phyloP scores from a whole-genome alignment of 2,329 filamentous ascomycete genomes.

The Trichoderma arundinaceum region DNA sequence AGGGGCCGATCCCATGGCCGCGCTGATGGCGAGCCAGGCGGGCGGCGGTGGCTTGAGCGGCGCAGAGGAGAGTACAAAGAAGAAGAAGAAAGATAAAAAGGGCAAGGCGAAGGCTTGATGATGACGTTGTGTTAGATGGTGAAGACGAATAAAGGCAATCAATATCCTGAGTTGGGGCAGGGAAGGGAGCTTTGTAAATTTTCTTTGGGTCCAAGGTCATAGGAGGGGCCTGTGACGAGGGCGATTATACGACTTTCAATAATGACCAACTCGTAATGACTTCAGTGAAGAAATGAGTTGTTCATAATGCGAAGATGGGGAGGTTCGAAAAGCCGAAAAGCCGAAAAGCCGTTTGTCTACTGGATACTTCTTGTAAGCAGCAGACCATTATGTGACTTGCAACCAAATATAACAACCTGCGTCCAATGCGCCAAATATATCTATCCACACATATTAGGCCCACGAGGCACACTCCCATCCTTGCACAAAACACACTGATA shows the following conservation, averaged over 20 bases:
- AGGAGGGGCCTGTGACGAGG: background rate
- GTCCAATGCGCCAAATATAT: too few species aligned
- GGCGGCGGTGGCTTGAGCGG: constrained; percentile 40
- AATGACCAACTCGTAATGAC: constrained; percentile 17
- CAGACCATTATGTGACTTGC: background rate
- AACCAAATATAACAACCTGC: too few species aligned
- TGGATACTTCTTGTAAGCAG: too few species aligned
- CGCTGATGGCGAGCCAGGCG: constrained; percentile 48
- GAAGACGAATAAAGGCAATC: background rate
- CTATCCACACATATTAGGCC: background rate
- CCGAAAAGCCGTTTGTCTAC: too few species aligned
- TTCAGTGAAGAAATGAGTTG: background rate
- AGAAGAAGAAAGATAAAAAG: constrained; percentile 59
- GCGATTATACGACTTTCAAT: constrained; percentile 15
- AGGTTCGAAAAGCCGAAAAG: too few species aligned
- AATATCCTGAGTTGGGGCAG: background rate
- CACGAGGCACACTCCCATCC: background rate
- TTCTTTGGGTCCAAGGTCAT: background rate
- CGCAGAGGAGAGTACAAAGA: constrained; percentile 36
- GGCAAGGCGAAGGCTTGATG: constrained; percentile 47
- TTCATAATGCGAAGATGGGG: background rate
- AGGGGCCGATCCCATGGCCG: constrained; percentile 54
- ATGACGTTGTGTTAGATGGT: background rate
- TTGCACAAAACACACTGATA: background rate
- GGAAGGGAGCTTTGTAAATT: background rate